Conservation (phyloP, 2,329 filamentous ascomycete genomes). For the Cladosporium sphaerospermum region DNA sequence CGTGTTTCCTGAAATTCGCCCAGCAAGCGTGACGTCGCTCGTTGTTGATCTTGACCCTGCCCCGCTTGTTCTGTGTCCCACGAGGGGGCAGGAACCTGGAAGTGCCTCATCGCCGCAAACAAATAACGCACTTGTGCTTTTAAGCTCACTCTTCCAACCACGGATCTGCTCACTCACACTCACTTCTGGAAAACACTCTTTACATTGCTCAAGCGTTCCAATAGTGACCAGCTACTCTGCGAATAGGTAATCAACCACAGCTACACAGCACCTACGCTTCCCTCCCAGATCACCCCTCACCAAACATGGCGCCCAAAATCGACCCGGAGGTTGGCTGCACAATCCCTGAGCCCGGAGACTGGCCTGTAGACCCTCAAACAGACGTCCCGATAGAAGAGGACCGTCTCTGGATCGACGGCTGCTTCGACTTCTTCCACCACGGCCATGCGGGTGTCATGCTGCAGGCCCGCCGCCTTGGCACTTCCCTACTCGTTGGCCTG, state of each 20-base stretch:
- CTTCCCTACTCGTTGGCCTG: constrained; percentile 82
- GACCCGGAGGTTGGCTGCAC: constrained; percentile 29
- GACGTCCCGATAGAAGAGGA: constrained; percentile 55
- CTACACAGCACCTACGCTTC: neutral
- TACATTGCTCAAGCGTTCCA: neutral
- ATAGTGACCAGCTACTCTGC: neutral
- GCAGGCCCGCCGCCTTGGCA: constrained; percentile 85
- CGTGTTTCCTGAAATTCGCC: constrained; percentile 4
- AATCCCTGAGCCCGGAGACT: constrained; percentile 51
- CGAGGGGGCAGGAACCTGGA: too few relatives aligned
- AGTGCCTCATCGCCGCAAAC: too few relatives aligned
- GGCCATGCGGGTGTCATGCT: constrained; percentile 96
- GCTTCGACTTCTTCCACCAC: constrained; percentile 98
- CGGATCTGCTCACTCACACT: neutral
- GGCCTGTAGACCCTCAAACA: constrained; percentile 60
- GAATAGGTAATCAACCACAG: neutral
- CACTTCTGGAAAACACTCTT: neutral
- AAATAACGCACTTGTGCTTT: too few relatives aligned
- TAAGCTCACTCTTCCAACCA: neutral
- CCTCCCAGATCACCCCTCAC: constrained; percentile 1
- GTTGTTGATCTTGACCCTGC: neutral
- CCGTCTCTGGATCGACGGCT: constrained; percentile 96
- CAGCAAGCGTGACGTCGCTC: neutral
- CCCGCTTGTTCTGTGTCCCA: neutral
- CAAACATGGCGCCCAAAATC: constrained; percentile 19